Base-by-base conservation (phyloP, 306 rosid species). In the Urtica urens region DNA sequence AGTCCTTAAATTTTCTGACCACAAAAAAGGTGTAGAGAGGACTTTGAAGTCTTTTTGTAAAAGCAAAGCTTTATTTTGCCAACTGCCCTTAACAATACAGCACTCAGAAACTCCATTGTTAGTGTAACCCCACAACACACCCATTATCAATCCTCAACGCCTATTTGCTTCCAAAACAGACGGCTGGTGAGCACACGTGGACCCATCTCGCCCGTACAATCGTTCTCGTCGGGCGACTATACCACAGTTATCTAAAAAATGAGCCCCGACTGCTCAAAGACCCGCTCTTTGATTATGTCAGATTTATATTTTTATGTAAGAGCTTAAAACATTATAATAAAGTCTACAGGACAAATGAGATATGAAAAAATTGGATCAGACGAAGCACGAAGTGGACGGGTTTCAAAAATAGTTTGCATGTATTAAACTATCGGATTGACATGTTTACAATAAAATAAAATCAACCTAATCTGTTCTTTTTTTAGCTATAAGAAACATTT, bases 391-490 rank as follows among this genome's bases (percentile, higher is more conserved):
- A n/a, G n/a, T n/a, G 54, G 55, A 25, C 21, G 40, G 49, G 40
- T 34, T 40, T 21, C 16, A n/a, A 35, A 51, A 17, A 37, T 29
- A 57, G 49, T 48, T 42, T 47, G 19, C 53, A n/a, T 29, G 65
- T 51, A 38, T 61, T 27, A 38, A 67, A 35, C 44, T 51, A 50
- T 49, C 21, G 24, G 39, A 33, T 44, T 61, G n/a, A 25, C 34
- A 58, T 26, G 50, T 64, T 54, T 57, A 65, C 68, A 65, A 23
- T 27, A 43, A 53, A 59, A 48, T 58, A n/a, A 54, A 33, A 53
- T 42, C 10, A 10, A 18, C 16, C 3, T 16, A 25, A 16, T 42
- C 49, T 41, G 38, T 51, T 22, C 21, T 25, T 26, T n/a, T 38
- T 13, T 43, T 55, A 14, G 48, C 46, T 16, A 38, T 41, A 53